A percentile compares a stretch with the other conserved stretches of the same genome.
phyloP scores from a whole-genome alignment of 441 rosid genomes.

The Rhodomyrtus psidioides region DNA sequence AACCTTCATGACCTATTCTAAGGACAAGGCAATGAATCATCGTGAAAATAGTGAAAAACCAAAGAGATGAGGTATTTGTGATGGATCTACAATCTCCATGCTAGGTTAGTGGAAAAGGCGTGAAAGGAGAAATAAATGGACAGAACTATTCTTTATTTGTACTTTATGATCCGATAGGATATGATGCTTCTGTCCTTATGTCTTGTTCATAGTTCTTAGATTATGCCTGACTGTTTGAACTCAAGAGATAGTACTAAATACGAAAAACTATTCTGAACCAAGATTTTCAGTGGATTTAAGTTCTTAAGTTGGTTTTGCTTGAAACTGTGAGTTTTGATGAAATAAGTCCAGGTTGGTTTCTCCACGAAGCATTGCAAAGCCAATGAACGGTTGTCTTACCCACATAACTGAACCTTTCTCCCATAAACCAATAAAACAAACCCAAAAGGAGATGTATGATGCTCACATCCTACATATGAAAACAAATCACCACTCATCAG shows the following conservation, averaged over 20 bases:
- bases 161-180: background rate
- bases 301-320: background rate
- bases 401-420: background rate
- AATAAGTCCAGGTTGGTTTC: background rate
- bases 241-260: too few species aligned
- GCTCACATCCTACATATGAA: background rate
- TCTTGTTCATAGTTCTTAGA: background rate
- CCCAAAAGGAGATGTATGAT: background rate
- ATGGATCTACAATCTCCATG: background rate
- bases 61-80: background rate
- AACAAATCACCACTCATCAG: too few species aligned
- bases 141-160: background rate
- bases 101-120: background rate
- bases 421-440: background rate
- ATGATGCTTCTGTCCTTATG: background rate
- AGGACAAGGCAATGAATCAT: background rate
- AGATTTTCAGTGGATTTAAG: background rate
- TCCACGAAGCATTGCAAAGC: background rate
- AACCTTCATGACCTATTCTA: background rate
- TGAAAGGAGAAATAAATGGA: background rate
- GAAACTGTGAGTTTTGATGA: background rate
- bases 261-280: background rate
- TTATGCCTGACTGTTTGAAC: too few species aligned
- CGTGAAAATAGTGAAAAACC: background rate
- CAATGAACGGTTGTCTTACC: background rate